A percentile compares a stretch with the other conserved stretches of the same genome.
These are phyloP conservation scores for Endotrypanum monterogeii DNA, from an alignment of 208 protist genomes.

Conservation along the genomic window DNA sequence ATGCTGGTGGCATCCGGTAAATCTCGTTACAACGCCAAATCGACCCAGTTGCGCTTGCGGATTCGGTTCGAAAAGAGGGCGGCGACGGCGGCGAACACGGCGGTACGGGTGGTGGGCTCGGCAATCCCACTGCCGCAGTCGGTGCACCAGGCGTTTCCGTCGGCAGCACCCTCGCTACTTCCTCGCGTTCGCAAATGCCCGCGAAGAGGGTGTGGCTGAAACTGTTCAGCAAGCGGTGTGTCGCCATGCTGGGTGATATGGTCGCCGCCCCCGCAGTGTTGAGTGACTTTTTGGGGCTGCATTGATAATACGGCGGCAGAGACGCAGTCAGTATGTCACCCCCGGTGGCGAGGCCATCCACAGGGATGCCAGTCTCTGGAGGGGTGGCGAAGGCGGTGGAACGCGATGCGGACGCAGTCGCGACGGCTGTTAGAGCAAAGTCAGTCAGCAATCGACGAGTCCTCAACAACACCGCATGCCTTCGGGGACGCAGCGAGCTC, in stretches of 20 bases:
- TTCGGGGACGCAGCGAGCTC: not conserved
- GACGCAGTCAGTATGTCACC: not conserved
- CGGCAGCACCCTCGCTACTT: not conserved
- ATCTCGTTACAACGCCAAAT: slow-evolving; percentile 32
- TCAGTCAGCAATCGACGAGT: not conserved
- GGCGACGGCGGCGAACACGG: too few relatives aligned
- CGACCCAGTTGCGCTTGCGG: not conserved
- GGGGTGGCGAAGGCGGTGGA: not conserved
- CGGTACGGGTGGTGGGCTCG: not conserved
- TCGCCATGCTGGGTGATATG: slow-evolving; percentile 29
- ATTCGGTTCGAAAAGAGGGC: not conserved
- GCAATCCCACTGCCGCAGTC: not conserved
- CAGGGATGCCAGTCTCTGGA: not conserved
- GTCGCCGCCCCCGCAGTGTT: not conserved
- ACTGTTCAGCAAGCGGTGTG: slow-evolving; percentile 76
- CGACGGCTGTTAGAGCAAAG: slow-evolving; percentile 11
- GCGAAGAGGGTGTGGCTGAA: slow-evolving; percentile 70
- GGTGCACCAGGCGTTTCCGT: not conserved
- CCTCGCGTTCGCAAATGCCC: slow-evolving; percentile 29
- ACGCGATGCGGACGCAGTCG: not conserved
- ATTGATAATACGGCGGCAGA: not conserved
- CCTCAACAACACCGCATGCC: not conserved
- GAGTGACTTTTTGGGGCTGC: not conserved
- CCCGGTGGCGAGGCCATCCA: not conserved
- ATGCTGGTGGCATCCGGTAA: slow-evolving; percentile 32